Evolutionary conservation across 1,139 yeast species (phyloP).

Genomic region (Candida mesenterica): DNA sequence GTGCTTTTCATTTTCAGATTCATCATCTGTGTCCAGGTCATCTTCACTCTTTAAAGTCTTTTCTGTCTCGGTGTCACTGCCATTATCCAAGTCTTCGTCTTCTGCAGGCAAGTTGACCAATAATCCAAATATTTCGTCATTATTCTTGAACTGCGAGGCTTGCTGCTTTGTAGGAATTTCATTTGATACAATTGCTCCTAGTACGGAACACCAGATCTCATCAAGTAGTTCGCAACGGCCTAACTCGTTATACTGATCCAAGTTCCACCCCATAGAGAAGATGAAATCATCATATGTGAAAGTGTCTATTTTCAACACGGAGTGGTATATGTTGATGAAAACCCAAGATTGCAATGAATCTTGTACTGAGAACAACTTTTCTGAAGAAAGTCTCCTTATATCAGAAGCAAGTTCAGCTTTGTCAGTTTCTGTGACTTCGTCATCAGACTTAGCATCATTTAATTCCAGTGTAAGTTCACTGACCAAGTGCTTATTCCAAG

Average conservation of each 20-base stretch:
- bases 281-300: conserved; percentile 80
- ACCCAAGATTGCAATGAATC: conserved; percentile 71
- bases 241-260: conserved; percentile 38
- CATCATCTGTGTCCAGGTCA: conserved; percentile 13
- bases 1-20: conserved; percentile 12
- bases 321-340: conserved; percentile 69
- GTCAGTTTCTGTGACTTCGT: conserved; percentile 21
- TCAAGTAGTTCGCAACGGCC: conserved; percentile 58
- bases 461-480: conserved; percentile 13
- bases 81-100: conserved; percentile 18
- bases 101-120: conserved; percentile 38
- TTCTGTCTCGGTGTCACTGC: conserved; percentile 24
- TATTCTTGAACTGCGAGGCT: conserved; percentile 21
- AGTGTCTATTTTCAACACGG: conserved; percentile 61
- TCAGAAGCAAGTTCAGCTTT: conserved; percentile 8
- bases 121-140: conserved; percentile 35
- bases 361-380: conserved; percentile 20
- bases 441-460: conserved; percentile 10
- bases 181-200: conserved; percentile 46
- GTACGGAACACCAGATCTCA: conserved; percentile 69
- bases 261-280: conserved; percentile 59
- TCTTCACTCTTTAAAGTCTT: conserved; percentile 27
- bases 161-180: conserved; percentile 28
- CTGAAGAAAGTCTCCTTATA: conserved; percentile 21
- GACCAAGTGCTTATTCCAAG: conserved; percentile 23